Conservation (phyloP, 129 eudicot genomes). For the Erigeron canadensis region DNA sequence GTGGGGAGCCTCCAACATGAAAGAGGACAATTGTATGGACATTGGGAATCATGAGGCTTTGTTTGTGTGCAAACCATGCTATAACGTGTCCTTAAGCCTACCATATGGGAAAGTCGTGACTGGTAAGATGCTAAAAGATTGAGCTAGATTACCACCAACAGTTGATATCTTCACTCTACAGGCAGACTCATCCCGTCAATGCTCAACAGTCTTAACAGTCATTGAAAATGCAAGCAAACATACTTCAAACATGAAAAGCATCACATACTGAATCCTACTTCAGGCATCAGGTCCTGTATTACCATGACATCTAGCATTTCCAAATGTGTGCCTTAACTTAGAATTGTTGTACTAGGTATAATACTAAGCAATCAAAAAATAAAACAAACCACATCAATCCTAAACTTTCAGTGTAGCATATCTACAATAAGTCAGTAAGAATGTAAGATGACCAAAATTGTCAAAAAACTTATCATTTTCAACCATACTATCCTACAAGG, state of each 20-base stretch:
- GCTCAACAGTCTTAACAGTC: not conserved
- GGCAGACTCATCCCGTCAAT: not conserved
- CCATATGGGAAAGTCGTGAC: not conserved
- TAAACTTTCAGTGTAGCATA: not conserved
- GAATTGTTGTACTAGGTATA: not conserved
- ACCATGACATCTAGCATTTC: not conserved
- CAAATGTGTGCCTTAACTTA: not conserved
- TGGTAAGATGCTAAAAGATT: too few species aligned
- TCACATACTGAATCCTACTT: not conserved
- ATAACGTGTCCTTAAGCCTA: not conserved
- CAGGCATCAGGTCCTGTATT: not conserved
- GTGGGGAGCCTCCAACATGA: not conserved
- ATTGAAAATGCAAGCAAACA: not conserved
- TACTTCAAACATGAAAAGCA: not conserved
- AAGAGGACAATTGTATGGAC: too few species aligned
- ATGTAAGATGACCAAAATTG: not conserved
- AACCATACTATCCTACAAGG: not conserved
- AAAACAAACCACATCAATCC: not conserved
- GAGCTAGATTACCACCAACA: too few species aligned
- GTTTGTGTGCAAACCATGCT: not conserved
- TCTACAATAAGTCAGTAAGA: not conserved
- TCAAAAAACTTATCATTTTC: not conserved
- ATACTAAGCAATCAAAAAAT: not conserved
- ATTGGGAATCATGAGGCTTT: too few species aligned
- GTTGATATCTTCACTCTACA: not conserved